A percentile compares a stretch with the other conserved stretches of the same genome.
Evolutionary conservation across 495 filamentous ascomycete species (phyloP).

Genomic region (Aspergillus nidulans): DNA sequence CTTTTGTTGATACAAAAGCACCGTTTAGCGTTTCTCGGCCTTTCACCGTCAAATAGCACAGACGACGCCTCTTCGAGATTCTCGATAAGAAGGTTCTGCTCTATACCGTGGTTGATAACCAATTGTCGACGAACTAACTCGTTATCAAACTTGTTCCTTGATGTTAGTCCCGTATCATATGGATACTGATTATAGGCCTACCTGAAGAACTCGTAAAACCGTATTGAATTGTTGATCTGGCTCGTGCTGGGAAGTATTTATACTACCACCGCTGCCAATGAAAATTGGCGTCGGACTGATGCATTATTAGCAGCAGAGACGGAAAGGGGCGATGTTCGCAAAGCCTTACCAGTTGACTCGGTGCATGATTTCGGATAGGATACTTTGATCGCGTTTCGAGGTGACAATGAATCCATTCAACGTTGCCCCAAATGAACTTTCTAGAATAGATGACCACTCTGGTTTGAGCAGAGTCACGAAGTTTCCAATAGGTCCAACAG

Average conservation of each 20-base stretch:
- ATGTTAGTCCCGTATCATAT: slow-evolving; percentile 2
- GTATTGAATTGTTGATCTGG: slow-evolving; percentile 71
- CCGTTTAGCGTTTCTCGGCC: slow-evolving; percentile 64
- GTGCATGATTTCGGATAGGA: slow-evolving; percentile 60
- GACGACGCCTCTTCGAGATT: slow-evolving; percentile 58
- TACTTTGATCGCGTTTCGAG: slow-evolving; percentile 61
- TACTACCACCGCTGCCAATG: slow-evolving; percentile 54
- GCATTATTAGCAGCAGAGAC: slow-evolving; percentile 15
- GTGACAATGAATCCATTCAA: slow-evolving; percentile 78
- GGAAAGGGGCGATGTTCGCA: neutral
- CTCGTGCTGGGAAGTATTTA: slow-evolving; percentile 65
- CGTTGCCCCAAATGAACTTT: slow-evolving; percentile 60
- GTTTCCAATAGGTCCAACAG: slow-evolving; percentile 79
- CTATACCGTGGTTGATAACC: slow-evolving; percentile 76
- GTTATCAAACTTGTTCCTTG: slow-evolving; percentile 61
- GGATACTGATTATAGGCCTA: slow-evolving; percentile 20
- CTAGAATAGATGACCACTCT: slow-evolving; percentile 79
- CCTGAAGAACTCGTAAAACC: slow-evolving; percentile 68
- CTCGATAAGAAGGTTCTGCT: slow-evolving; percentile 77
- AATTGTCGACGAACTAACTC: slow-evolving; percentile 71
- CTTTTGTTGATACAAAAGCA: slow-evolving; percentile 61
- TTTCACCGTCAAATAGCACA: slow-evolving; percentile 61
- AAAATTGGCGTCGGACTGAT: slow-evolving; percentile 54
- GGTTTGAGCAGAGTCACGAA: slow-evolving; percentile 71
- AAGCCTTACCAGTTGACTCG: slow-evolving; percentile 46